A percentile compares a stretch with the other conserved stretches of the same genome.
Evolutionary conservation across 805 yeast genomes (phyloP).

Genomic region (Candida sphagnicola): DNA sequence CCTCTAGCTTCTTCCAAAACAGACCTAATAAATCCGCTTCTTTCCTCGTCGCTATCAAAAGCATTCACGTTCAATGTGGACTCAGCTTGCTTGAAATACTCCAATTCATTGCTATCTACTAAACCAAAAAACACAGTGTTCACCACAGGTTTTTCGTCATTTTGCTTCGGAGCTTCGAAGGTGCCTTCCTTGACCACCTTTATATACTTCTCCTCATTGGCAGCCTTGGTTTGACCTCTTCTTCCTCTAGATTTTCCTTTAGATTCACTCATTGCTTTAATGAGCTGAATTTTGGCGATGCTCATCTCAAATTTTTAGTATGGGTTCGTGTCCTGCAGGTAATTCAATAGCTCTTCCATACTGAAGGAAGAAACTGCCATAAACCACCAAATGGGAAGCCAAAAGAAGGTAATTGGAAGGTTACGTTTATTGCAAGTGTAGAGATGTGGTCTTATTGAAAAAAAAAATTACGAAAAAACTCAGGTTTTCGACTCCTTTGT

Average conservation of each 20-base stretch:
- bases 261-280: constrained; percentile 1
- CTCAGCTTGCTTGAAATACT: constrained; percentile 92
- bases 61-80: constrained; percentile 77
- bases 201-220: too few species aligned
- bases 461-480: too few species aligned
- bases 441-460: too few species aligned
- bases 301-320: constrained; percentile 4
- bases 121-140: constrained; percentile 71
- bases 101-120: constrained; percentile 78
- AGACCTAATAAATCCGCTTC: constrained; percentile 64
- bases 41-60: constrained; percentile 70
- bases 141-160: constrained; percentile 12
- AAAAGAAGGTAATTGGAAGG: too few species aligned
- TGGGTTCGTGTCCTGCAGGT: neutral
- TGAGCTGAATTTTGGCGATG: constrained; percentile 2
- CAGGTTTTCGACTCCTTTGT: too few species aligned
- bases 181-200: constrained; percentile 3
- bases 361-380: neutral
- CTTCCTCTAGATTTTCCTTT: constrained; percentile 37
- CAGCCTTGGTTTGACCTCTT: constrained; percentile 31
- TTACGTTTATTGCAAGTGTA: too few species aligned
- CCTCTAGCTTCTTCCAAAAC: constrained; percentile 84
- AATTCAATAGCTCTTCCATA: neutral
- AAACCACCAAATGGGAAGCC: neutral
- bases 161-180: neutral